Evolutionary conservation across 352 stramenopile genomes (phyloP).

Genomic region (Globisporangium rhizosaccharum): DNA sequence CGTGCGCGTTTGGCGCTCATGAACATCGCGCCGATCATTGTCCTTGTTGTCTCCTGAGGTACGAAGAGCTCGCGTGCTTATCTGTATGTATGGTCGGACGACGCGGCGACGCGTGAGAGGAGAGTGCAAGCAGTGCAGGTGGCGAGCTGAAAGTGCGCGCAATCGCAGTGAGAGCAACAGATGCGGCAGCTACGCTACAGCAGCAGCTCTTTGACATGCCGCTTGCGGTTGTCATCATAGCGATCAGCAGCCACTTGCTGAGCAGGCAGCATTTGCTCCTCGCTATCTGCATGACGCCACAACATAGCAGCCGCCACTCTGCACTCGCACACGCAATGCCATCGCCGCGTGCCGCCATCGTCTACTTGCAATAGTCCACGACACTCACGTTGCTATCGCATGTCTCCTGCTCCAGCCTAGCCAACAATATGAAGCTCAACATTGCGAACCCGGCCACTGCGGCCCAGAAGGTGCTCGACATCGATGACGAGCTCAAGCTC

Average conservation of each 20-base stretch:
- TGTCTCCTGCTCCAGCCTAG: slow-evolving; percentile 22
- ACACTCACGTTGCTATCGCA: background rate
- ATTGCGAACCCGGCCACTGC: slow-evolving; percentile 98
- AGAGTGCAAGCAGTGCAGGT: background rate
- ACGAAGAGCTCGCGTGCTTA: slow-evolving; percentile 15
- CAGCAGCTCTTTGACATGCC: background rate
- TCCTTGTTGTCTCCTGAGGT: slow-evolving; percentile 80
- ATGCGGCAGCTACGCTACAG: background rate
- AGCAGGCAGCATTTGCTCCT: too few species aligned
- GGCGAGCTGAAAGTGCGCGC: background rate
- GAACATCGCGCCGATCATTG: slow-evolving; percentile 29
- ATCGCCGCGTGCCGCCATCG: too few species aligned
- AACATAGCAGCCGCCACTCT: too few species aligned
- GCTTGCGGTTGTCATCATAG: too few species aligned
- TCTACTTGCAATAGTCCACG: background rate
- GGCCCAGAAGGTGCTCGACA: slow-evolving; percentile 99
- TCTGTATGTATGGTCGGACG: background rate
- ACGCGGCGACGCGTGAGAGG: background rate
- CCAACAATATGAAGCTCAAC: slow-evolving; percentile 96
- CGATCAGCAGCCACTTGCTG: too few species aligned
- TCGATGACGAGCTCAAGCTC: slow-evolving; percentile 99
- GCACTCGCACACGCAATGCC: too few species aligned
- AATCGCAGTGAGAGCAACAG: background rate
- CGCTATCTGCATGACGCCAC: too few species aligned
- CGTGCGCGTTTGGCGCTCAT: background rate